Evolutionary conservation across 2,329 filamentous ascomycete species (phyloP).

Genomic region (Ophiostoma himal-ulmi): DNA sequence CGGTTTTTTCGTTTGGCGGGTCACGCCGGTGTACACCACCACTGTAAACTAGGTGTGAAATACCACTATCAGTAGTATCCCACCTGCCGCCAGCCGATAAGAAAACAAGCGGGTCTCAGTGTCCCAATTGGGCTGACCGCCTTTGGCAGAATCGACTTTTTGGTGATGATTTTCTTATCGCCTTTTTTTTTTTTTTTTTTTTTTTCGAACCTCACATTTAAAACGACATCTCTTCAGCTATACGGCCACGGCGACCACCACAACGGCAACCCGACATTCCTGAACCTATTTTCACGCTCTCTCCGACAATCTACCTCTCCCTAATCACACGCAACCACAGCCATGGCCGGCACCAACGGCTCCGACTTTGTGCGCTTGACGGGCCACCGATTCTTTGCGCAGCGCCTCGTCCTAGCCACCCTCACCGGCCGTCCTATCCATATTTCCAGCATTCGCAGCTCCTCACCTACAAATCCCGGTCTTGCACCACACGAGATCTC

Average conservation of each 20-base stretch:
- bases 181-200: slow-evolving; percentile 16
- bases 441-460: slow-evolving; percentile 87
- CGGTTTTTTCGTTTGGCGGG: slow-evolving; percentile 4
- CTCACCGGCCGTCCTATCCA: slow-evolving; percentile 84
- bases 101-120: background rate
- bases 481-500: slow-evolving; percentile 91
- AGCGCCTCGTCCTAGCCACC: slow-evolving; percentile 82
- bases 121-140: slow-evolving; percentile 16
- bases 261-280: background rate
- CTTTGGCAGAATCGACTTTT: slow-evolving; percentile 23
- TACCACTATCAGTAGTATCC: background rate
- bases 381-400: slow-evolving; percentile 73
- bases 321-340: background rate
- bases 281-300: background rate
- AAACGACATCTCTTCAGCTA: background rate
- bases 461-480: slow-evolving; percentile 79
- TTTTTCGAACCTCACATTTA: slow-evolving; percentile 3
- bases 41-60: background rate
- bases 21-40: background rate
- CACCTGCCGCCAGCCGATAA: slow-evolving; percentile 16
- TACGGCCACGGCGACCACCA: background rate
- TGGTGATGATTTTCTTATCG: slow-evolving; percentile 15
- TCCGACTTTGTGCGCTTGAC: slow-evolving; percentile 56
- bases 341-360: slow-evolving; percentile 19
- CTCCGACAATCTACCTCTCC: background rate